Base-by-base conservation (phyloP, 768 basidiomycete species). In the Kondoa subrosea region DNA sequence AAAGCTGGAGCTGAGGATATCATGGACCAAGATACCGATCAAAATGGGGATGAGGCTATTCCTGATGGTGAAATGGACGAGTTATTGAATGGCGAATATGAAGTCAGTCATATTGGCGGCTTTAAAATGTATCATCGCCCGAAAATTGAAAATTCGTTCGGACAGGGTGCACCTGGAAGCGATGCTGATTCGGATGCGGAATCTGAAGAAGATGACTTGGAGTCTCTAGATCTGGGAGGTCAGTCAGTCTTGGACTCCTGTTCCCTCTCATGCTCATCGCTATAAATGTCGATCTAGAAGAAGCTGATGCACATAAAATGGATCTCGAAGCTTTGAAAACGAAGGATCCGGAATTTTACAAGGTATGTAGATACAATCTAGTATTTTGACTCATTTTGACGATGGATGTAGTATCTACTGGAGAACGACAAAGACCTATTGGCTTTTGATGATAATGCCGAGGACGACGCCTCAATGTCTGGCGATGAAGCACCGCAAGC, bases 331-430 rank as follows among this genome's bases (percentile, higher is more conserved):
- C 88, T 75, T 83, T 99, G 34, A 89, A 89, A 1, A 87, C 93
- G 77, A 91, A 90, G 76, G 93, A 99, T 77, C 93, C 93, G n/a
- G 93, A 95, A 75, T 99, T 97, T 79, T 99, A 84, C 85, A 90
- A 92, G 78, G 61, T 63, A 26, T 31, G 58, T 25, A n/a, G n/a
- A n/a, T n/a, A n/a, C n/a, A n/a, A n/a, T 25, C 58, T 31, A 25
- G 14, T 27, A 4, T 59, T 59, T 14, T 14, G 4, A 63, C 61
- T 15, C n/a, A 8, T 32, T 63, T 63, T 16, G 33, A 27, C 26
- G n/a, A 3, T n/a, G 15, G n/a, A 25, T 25, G 14, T 32, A 63
- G 65, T 99, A 92, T 76, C 81, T 99, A 1, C 87, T 92, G 79
- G 89, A 97, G 78, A 91, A 99, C 75, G 95, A 99, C 77, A 80